Evolutionary conservation across 2,329 filamentous ascomycete species (phyloP).

Genomic region (Fusarium algeriense): DNA sequence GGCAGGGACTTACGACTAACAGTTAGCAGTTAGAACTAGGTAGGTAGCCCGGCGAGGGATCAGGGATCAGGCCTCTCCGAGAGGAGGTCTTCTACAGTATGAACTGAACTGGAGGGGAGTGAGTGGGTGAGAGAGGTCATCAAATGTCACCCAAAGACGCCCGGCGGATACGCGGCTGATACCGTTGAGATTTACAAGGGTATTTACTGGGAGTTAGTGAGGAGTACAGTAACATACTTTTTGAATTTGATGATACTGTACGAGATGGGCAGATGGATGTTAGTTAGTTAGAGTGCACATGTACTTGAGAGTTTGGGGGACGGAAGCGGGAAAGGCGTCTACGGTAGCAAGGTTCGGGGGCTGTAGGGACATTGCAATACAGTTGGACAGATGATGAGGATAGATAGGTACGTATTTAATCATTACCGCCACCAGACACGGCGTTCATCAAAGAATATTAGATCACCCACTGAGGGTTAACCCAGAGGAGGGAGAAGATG

Average conservation of each 20-base stretch:
- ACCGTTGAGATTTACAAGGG: slow-evolving; percentile 27
- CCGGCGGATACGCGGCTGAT: slow-evolving; percentile 32
- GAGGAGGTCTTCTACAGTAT: not conserved
- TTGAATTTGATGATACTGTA: slow-evolving; percentile 11
- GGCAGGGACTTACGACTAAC: slow-evolving; percentile 23
- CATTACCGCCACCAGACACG: not conserved
- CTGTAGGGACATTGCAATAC: not conserved
- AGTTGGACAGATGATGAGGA: not conserved
- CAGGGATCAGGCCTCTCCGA: slow-evolving; percentile 17
- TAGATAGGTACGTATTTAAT: no score
- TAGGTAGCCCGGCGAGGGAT: slow-evolving; percentile 1
- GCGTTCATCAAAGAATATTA: not conserved
- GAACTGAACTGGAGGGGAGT: not conserved
- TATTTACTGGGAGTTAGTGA: slow-evolving; percentile 11
- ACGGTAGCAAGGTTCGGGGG: slow-evolving; percentile 1
- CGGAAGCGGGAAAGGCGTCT: slow-evolving; percentile 32
- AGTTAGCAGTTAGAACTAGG: not conserved
- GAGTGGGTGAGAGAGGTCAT: slow-evolving; percentile 8
- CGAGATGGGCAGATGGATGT: not conserved
- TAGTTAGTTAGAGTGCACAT: not conserved
- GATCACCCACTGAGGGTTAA: not conserved
- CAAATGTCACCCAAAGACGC: slow-evolving; percentile 37
- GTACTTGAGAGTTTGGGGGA: not conserved
- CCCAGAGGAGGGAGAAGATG: not conserved
- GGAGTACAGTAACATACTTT: slow-evolving; percentile 14